phyloP scores from a whole-genome alignment of 768 basidiomycete species.

The Hericium coralloides region DNA sequence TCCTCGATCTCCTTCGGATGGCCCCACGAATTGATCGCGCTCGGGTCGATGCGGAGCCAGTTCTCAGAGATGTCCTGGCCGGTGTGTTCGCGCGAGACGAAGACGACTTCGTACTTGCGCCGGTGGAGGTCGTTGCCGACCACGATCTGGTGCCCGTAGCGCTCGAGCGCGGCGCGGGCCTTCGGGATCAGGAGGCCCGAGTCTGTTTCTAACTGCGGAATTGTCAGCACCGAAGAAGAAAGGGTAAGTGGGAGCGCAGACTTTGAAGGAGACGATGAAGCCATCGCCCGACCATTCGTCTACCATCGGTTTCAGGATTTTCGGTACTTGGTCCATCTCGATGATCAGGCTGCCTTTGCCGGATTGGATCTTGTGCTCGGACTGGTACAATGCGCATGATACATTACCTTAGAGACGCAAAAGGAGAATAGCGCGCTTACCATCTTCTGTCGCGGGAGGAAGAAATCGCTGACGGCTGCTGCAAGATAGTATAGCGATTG shows the following conservation, averaged over 20 bases:
- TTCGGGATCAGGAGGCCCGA: constrained; percentile 78
- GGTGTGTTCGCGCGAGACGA: constrained; percentile 51
- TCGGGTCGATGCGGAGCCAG: constrained; percentile 54
- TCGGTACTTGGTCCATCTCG: constrained; percentile 99
- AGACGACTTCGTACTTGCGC: constrained; percentile 87
- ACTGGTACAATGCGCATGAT: constrained; percentile 36
- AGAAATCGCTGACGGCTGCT: constrained; percentile 97
- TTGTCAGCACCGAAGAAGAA: not conserved
- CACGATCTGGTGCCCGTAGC: constrained; percentile 96
- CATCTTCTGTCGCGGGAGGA: constrained; percentile 85
- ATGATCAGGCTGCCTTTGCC: constrained; percentile 88
- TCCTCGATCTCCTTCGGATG: constrained; percentile 81
- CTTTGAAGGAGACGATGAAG: constrained; percentile 97
- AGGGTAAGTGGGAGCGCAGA: constrained; percentile 19
- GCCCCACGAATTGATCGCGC: constrained; percentile 21
- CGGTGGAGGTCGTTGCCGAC: constrained; percentile 93
- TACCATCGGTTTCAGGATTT: constrained; percentile 88
- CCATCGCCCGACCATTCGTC: constrained; percentile 89
- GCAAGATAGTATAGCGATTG: constrained; percentile 91
- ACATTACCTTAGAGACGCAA: not conserved
- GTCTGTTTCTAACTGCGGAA: constrained; percentile 88
- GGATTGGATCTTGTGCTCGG: constrained; percentile 98
- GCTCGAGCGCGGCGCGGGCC: constrained; percentile 74
- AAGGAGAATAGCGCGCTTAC: constrained; percentile 35
- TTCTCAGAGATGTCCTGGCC: constrained; percentile 36